phyloP scores from a whole-genome alignment of 768 basidiomycete genomes.

The Leccinum sublutescens region DNA sequence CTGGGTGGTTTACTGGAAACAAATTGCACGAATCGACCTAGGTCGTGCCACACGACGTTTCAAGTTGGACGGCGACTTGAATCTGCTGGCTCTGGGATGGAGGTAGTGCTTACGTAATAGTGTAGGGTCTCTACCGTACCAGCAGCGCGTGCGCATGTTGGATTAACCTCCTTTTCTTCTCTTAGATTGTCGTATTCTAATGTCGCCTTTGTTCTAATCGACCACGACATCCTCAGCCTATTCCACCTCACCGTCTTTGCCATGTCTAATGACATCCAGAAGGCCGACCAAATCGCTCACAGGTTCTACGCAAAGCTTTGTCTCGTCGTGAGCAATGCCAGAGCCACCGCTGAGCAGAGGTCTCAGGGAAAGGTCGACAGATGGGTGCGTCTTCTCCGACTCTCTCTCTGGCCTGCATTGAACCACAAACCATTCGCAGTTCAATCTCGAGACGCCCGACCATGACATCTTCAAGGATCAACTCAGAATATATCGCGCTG shows the following conservation, averaged over 20 bases:
- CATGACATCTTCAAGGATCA: constrained; percentile 64
- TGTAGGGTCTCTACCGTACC: constrained; percentile 17
- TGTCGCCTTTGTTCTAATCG: constrained; percentile 29
- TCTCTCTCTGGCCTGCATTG: neutral
- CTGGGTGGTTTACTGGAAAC: neutral
- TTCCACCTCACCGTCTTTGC: constrained; percentile 24
- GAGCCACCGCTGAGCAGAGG: constrained; percentile 53
- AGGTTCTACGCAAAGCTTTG: constrained; percentile 82
- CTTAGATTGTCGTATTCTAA: constrained; percentile 30
- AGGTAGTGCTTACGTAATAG: constrained; percentile 26
- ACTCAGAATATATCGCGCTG: constrained; percentile 55
- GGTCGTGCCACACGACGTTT: neutral
- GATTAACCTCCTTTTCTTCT: constrained; percentile 19
- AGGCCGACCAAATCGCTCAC: constrained; percentile 85
- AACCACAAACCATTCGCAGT: constrained; percentile 43
- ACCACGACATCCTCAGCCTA: constrained; percentile 7
- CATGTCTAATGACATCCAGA: constrained; percentile 56
- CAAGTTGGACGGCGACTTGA: constrained; percentile 3
- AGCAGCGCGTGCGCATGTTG: constrained; percentile 20
- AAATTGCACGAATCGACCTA: constrained; percentile 10
- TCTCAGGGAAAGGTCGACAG: constrained; percentile 61
- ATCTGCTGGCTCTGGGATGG: constrained; percentile 12
- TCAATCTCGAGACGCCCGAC: constrained; percentile 80
- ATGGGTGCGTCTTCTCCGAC: constrained; percentile 58
- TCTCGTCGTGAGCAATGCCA: constrained; percentile 70